phyloP scores from a whole-genome alignment of 352 stramenopile species.

The Phytophthora macrochlamydospora region DNA sequence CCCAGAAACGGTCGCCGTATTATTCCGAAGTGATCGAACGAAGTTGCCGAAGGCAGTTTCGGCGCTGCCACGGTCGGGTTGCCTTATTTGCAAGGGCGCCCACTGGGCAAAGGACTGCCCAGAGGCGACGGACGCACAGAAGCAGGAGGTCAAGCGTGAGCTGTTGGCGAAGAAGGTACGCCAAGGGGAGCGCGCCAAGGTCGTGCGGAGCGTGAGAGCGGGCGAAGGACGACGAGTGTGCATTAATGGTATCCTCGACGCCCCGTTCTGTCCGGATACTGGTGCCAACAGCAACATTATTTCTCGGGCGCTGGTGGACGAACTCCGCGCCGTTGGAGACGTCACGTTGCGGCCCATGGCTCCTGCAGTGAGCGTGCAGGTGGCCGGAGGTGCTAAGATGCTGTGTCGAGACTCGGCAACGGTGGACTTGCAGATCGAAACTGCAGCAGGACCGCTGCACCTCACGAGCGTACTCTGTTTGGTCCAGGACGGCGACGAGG shows the following conservation, averaged over 20 bases:
- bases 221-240: neutral
- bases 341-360: neutral
- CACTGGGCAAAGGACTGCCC: conserved; percentile 24
- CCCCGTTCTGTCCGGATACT: conserved; percentile 1
- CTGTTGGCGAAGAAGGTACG: neutral
- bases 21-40: neutral
- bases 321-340: neutral
- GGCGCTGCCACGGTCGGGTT: conserved; percentile 10
- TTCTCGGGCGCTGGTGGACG: neutral
- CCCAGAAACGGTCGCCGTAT: too few relatives aligned
- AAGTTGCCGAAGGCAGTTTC: neutral
- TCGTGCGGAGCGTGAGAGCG: neutral
- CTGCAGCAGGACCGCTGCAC: conserved; percentile 3
- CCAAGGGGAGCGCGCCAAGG: neutral
- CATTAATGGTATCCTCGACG: neutral
- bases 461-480: neutral
- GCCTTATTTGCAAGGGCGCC: conserved; percentile 18
- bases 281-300: neutral
- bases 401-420: neutral
- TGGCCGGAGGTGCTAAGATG: conserved; percentile 1
- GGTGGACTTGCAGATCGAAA: neutral
- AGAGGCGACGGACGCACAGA: conserved; percentile 11
- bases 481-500: conserved; percentile 3
- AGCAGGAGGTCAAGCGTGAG: neutral
- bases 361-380: neutral